Evolutionary conservation across 371 early-diverging fungal species (phyloP).

Genomic region (Cokeromyces recurvatus): DNA sequence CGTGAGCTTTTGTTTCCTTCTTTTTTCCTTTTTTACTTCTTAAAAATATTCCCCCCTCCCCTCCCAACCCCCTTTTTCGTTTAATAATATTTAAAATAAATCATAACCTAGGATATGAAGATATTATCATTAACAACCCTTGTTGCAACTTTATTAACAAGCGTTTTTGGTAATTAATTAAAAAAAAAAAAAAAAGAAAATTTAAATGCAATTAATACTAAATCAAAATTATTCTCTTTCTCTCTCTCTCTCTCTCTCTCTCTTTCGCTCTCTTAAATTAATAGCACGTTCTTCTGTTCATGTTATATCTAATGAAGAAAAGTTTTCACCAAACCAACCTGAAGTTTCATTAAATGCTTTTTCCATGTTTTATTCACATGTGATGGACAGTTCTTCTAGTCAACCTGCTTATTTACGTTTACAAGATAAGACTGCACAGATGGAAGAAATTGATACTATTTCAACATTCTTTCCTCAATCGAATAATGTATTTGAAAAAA

Average conservation of each 20-base stretch:
- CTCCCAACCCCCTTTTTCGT: too few relatives aligned
- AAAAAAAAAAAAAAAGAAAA: too few relatives aligned
- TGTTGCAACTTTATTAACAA: conserved; percentile 18
- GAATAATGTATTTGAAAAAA: conserved; percentile 14
- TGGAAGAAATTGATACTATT: conserved; percentile 1
- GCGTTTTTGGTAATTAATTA: conserved; percentile 12
- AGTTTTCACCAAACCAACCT: conserved; percentile 1
- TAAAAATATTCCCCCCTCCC: too few relatives aligned
- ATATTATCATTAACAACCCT: conserved; percentile 8
- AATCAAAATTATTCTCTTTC: too few relatives aligned
- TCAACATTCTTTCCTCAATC: conserved; percentile 2
- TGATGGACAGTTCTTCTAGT: conserved; percentile 19
- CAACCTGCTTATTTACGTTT: conserved; percentile 12
- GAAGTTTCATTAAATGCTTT: conserved; percentile 19
- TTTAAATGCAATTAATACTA: too few relatives aligned
- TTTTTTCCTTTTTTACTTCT: too few relatives aligned
- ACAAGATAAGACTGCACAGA: conserved; percentile 3
- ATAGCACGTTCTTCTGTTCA: conserved; percentile 27
- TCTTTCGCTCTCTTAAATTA: too few relatives aligned
- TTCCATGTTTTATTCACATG: conserved; percentile 19
- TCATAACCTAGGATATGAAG: too few relatives aligned
- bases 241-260: too few relatives aligned
- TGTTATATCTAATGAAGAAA: conserved; percentile 7
- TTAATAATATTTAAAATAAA: too few relatives aligned
- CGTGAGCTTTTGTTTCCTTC: too few relatives aligned